phyloP scores from a whole-genome alignment of 1,284 basidiomycete genomes.

The Farysia itapuensis region DNA sequence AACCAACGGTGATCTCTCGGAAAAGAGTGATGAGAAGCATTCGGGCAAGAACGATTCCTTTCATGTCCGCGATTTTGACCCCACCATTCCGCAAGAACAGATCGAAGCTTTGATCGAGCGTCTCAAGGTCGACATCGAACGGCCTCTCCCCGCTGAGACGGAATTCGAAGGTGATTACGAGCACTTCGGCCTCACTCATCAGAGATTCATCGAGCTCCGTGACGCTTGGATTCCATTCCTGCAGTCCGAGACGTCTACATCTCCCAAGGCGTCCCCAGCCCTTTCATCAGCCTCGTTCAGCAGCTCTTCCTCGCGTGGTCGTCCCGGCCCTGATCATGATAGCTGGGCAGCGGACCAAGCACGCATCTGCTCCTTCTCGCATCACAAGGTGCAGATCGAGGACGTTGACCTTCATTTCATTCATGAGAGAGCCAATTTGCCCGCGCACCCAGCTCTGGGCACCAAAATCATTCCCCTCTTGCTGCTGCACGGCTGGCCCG shows the following conservation, averaged over 20 bases:
- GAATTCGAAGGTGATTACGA: constrained; percentile 31
- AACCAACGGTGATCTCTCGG: background rate
- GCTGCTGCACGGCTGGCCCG: constrained; percentile 59
- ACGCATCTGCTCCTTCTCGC: constrained; percentile 33
- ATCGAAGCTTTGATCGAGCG: constrained; percentile 20
- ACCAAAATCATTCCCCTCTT: constrained; percentile 56
- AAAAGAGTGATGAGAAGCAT: too few relatives aligned
- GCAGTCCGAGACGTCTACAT: constrained; percentile 1
- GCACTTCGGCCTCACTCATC: constrained; percentile 33
- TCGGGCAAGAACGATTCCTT: background rate
- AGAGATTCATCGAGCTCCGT: constrained; percentile 22
- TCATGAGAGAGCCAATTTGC: constrained; percentile 40
- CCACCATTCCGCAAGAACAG: constrained; percentile 10
- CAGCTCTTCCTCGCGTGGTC: background rate
- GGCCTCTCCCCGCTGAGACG: constrained; percentile 12
- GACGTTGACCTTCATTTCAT: constrained; percentile 55
- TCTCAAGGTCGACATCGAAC: constrained; percentile 12
- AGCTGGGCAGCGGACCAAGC: constrained; percentile 38
- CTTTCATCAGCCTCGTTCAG: constrained; percentile 2
- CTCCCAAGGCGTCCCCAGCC: background rate
- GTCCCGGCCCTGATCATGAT: constrained; percentile 39
- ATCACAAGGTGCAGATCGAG: constrained; percentile 44
- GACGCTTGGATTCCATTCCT: constrained; percentile 36
- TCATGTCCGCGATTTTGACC: constrained; percentile 13
- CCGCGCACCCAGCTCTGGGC: constrained; percentile 1